A percentile compares a stretch with the other conserved stretches of the same genome.
These are phyloP conservation scores for Wickerhamiella slavikovae DNA, from an alignment of 805 yeast species.

Conservation along the genomic window DNA sequence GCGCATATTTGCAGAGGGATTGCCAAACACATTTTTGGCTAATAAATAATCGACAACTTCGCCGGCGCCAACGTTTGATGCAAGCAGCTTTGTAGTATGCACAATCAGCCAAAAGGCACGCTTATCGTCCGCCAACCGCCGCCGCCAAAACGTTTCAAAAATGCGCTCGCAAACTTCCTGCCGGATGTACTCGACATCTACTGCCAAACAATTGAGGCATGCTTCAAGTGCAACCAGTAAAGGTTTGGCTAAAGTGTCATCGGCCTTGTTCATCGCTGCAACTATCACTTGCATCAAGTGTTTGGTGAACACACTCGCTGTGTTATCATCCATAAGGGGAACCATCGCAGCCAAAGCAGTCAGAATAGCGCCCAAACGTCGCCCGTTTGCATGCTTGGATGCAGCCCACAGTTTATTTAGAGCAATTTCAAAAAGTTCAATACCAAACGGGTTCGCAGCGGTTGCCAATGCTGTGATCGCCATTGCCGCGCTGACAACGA, in stretches of 20 bases:
- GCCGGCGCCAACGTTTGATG: constrained; percentile 46
- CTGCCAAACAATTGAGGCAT: constrained; percentile 39
- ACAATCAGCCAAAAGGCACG: constrained; percentile 39
- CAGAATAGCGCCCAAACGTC: constrained; percentile 51
- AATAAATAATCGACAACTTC: constrained; percentile 38
- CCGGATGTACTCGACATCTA: constrained; percentile 27
- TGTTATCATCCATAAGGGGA: constrained; percentile 73
- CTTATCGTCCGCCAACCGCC: constrained; percentile 41
- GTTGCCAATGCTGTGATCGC: constrained; percentile 63
- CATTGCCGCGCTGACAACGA: constrained; percentile 48
- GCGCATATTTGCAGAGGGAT: constrained; percentile 64
- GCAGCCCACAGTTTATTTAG: constrained; percentile 72
- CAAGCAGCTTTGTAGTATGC: constrained; percentile 47
- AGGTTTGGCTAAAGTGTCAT: constrained; percentile 67
- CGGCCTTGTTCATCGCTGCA: constrained; percentile 62
- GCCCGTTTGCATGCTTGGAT: constrained; percentile 55
- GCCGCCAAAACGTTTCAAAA: constrained; percentile 57
- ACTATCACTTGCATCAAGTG: constrained; percentile 48
- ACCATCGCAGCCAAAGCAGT: constrained; percentile 61
- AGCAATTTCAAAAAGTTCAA: constrained; percentile 59
- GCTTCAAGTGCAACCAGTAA: constrained; percentile 48
- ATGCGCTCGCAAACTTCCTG: constrained; percentile 39
- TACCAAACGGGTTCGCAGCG: constrained; percentile 70
- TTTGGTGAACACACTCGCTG: constrained; percentile 53
- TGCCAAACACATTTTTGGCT: constrained; percentile 33